These are phyloP conservation scores for Apiotrichum gracile DNA, from an alignment of 1,284 basidiomycete genomes.

Conservation along the genomic window DNA sequence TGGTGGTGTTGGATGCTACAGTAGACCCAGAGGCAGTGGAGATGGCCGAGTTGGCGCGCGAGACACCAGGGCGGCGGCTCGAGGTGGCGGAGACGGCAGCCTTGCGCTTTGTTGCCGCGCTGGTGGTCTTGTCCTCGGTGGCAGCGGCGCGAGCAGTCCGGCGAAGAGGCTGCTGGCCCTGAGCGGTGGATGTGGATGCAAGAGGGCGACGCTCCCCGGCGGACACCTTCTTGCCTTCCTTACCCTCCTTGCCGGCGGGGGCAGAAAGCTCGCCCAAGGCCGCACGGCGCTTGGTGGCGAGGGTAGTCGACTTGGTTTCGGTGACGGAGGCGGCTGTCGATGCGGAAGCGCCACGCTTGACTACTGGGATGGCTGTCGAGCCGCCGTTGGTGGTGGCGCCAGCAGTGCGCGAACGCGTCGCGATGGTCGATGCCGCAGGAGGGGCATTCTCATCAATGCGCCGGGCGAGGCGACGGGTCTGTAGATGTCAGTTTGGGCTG, in stretches of 20 bases:
- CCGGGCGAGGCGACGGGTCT: constrained; percentile 38
- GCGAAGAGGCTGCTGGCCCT: constrained; percentile 6
- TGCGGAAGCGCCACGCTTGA: constrained; percentile 30
- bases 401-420: constrained; percentile 22
- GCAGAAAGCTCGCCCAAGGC: constrained; percentile 43
- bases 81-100: constrained; percentile 8
- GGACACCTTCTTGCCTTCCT: constrained; percentile 6
- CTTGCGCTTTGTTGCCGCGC: constrained; percentile 27
- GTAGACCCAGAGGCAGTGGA: constrained; percentile 10
- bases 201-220: constrained; percentile 23
- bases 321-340: constrained; percentile 6
- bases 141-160: constrained; percentile 5
- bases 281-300: constrained; percentile 24
- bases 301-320: constrained; percentile 10
- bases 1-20: constrained; percentile 1
- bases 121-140: constrained; percentile 9
- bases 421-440: constrained; percentile 21
- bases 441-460: constrained; percentile 43
- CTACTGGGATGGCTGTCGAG: constrained; percentile 32
- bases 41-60: constrained; percentile 4
- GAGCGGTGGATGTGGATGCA: constrained; percentile 20
- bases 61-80: constrained; percentile 4
- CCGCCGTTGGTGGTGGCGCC: constrained; percentile 8
- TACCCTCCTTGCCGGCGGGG: constrained; percentile 14
- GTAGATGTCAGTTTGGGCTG: constrained; percentile 1